These are phyloP conservation scores for Iberis amara DNA, from an alignment of 441 rosid species.

Conservation along the genomic window DNA sequence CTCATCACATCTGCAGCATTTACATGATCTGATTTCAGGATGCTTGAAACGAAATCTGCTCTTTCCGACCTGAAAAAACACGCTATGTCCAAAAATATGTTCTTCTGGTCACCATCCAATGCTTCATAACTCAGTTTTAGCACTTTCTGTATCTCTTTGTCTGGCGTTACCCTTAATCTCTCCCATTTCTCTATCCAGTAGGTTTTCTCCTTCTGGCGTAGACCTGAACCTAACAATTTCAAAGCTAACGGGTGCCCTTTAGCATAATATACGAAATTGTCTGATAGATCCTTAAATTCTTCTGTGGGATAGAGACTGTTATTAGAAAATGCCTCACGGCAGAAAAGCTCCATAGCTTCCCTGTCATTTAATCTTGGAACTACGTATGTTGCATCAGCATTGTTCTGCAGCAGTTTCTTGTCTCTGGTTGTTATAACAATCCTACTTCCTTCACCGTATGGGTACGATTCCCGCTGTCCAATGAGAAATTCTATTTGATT, in stretches of 20 bases:
- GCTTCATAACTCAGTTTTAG: conserved; percentile 21
- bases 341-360: conserved; percentile 33
- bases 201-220: not conserved
- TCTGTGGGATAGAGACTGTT: conserved; percentile 2
- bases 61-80: conserved; percentile 25
- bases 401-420: conserved; percentile 14
- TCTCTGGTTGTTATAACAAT: conserved; percentile 36
- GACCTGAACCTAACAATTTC: conserved; percentile 19
- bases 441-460: conserved; percentile 33
- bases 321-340: conserved; percentile 30
- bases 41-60: conserved; percentile 2
- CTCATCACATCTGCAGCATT: conserved; percentile 8
- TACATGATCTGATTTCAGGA: conserved; percentile 16
- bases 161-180: not conserved
- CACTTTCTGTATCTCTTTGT: conserved; percentile 9
- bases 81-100: conserved; percentile 33
- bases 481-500: conserved; percentile 19
- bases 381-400: conserved; percentile 6
- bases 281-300: conserved; percentile 12
- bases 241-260: conserved; percentile 33
- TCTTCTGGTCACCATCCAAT: conserved; percentile 14
- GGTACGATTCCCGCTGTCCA: conserved; percentile 23
- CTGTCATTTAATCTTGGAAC: conserved; percentile 13
- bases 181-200: conserved; percentile 25
- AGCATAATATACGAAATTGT: conserved; percentile 24